These are phyloP conservation scores for Kluyveromyces sp. DNA, from an alignment of 1,139 yeast species.

Conservation along the genomic window DNA sequence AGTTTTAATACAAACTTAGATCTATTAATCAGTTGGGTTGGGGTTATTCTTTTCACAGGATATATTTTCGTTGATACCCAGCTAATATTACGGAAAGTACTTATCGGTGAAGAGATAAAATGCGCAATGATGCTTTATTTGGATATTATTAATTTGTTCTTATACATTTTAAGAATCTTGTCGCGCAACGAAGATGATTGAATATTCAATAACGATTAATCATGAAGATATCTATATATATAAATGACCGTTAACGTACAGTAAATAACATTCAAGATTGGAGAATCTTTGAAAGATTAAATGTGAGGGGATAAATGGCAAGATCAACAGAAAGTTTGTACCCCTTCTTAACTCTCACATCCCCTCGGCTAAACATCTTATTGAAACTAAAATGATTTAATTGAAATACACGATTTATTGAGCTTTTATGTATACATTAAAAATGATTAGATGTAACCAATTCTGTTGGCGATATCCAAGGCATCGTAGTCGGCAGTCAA, in stretches of 20 bases:
- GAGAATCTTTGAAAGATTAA: too few species aligned
- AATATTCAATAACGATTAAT: neutral
- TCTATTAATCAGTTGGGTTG: constrained; percentile 59
- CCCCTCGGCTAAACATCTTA: too few species aligned
- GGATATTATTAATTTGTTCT: constrained; percentile 74
- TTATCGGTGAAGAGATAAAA: constrained; percentile 79
- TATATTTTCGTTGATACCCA: constrained; percentile 81
- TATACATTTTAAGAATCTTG: constrained; percentile 65
- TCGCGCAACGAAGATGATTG: constrained; percentile 41
- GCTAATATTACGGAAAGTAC: constrained; percentile 66
- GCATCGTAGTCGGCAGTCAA: constrained; percentile 99
- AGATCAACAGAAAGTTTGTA: too few species aligned
- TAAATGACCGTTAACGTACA: too few species aligned
- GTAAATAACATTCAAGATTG: too few species aligned
- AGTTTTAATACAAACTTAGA: constrained; percentile 51
- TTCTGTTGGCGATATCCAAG: constrained; percentile 99
- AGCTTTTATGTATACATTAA: constrained; percentile 11
- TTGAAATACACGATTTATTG: constrained; percentile 6
- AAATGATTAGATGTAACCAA: constrained; percentile 79
- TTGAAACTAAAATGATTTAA: constrained; percentile 4
- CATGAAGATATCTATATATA: too few species aligned
- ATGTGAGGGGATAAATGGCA: too few species aligned
- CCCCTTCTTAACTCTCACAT: too few species aligned
- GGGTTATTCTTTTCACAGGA: constrained; percentile 65
- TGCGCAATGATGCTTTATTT: constrained; percentile 72